phyloP scores from a whole-genome alignment of 179 eudicot species.

The Beta corolliflora region DNA sequence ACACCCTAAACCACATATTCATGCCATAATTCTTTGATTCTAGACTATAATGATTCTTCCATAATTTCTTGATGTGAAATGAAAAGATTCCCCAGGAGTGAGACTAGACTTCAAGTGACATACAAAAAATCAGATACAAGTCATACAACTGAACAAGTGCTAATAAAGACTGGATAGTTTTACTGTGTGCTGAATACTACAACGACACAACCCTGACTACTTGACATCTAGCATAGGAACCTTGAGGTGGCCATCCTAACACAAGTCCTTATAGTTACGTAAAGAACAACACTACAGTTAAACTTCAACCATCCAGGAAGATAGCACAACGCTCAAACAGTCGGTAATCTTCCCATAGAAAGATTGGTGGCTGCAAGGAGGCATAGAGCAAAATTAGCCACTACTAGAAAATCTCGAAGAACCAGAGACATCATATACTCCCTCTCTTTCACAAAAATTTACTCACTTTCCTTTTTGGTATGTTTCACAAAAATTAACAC shows the following conservation, averaged over 20 bases:
- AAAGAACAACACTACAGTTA: not conserved
- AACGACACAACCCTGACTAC: not conserved
- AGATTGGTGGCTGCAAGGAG: not conserved
- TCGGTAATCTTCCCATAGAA: not conserved
- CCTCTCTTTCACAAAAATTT: too few relatives aligned
- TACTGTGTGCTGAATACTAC: not conserved
- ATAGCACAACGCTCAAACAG: not conserved
- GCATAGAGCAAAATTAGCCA: not conserved
- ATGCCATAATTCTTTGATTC: not conserved
- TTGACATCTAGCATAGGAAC: not conserved
- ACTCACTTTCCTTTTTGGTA: too few relatives aligned
- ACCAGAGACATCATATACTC: not conserved
- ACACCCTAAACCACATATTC: too few relatives aligned
- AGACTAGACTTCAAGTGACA: constrained; percentile 3
- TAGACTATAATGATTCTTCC: not conserved
- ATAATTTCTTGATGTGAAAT: not conserved
- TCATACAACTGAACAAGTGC: not conserved
- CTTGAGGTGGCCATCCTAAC: not conserved
- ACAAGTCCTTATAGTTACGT: not conserved
- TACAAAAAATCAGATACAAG: not conserved
- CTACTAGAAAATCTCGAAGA: not conserved
- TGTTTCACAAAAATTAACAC: too few relatives aligned
- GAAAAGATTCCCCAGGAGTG: not conserved
- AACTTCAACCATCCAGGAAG: not conserved
- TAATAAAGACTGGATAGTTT: not conserved